Base-by-base conservation (phyloP, 2,329 filamentous ascomycete species). In the Xylaria sp. region DNA sequence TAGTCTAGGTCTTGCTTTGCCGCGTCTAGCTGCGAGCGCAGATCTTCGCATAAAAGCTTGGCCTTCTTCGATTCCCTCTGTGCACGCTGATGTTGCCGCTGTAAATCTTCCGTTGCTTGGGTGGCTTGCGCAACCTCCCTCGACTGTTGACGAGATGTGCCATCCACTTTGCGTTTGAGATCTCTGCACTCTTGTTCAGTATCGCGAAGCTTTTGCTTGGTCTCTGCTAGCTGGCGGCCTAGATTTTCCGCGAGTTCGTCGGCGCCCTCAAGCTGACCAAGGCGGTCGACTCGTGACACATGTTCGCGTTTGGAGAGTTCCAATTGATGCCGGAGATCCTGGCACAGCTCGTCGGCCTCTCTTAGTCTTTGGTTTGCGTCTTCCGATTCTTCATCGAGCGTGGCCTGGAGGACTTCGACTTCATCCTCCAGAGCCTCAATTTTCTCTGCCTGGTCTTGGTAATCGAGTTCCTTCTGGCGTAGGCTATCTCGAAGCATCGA, bases 391-490 rank as follows among this genome's bases (percentile, higher is more conserved):
- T 91, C 87, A 59, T 92, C 90, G 52, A 91, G 79, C 46, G 86
- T 87, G 25, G 85, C 84, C 77, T 94, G 91, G 15, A 94, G 81
- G 33, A 93, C 88, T 62, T 93, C 90, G n/a, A 94, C 85, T 77
- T 94, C 92, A 72, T 94, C 92, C 76, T 94, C 91, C 23, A 94
- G 79, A 8, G 86, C 85, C 66, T 91, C 88, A 1, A 90, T 83
- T 77, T 90, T 93, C 72, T 92, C 90, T 58, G 84, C 83, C 68
- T 92, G 84, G 0, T 84, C 78, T 72, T 89, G 86, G 76, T 89
- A 86, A 72, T 91, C 89, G 25, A 90, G 85, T 71, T 90, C 88
- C 31, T 88, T 87, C 59, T 91, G 84, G n/a, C 91, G 88, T 9
- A 94, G 84, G 65, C 94, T 90, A 71, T 94, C 91, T 63, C 88